A percentile compares a stretch with the other conserved stretches of the same genome.
Conservation (phyloP, 2,329 filamentous ascomycete species). For the Fusarium metavorans region DNA sequence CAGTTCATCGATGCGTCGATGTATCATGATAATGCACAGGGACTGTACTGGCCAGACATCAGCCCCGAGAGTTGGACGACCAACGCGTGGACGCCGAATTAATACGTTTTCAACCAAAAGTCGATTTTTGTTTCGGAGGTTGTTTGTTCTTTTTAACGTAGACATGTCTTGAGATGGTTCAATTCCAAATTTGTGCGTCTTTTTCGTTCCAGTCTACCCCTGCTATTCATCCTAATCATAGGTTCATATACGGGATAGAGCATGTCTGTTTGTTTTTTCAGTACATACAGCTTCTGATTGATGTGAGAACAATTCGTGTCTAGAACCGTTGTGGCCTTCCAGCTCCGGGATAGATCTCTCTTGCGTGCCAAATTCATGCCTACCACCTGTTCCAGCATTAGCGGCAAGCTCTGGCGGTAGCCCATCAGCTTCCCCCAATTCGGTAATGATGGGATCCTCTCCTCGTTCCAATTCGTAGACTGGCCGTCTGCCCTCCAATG, state of each 20-base stretch:
- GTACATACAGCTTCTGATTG: background rate
- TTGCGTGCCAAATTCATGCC: background rate
- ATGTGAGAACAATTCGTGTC: background rate
- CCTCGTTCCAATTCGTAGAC: too few species aligned
- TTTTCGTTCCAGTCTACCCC: background rate
- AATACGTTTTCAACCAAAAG: background rate
- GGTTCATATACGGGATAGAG: background rate
- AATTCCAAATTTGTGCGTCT: background rate
- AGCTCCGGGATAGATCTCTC: background rate
- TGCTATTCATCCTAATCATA: background rate
- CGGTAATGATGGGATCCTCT: background rate
- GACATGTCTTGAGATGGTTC: background rate
- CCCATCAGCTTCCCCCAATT: background rate
- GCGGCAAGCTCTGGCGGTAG: background rate
- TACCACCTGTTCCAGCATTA: background rate
- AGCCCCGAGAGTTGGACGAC: conserved; percentile 42
- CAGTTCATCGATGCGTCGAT: conserved; percentile 50
- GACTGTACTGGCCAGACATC: conserved; percentile 44
- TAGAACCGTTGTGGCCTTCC: background rate
- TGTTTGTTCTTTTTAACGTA: background rate
- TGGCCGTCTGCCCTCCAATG: too few species aligned
- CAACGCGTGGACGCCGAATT: conserved; percentile 29
- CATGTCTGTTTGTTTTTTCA: background rate
- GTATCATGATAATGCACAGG: conserved; percentile 42
- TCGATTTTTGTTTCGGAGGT: background rate